phyloP scores from a whole-genome alignment of 148 eudicot species.

The Heliosperma pusillum region DNA sequence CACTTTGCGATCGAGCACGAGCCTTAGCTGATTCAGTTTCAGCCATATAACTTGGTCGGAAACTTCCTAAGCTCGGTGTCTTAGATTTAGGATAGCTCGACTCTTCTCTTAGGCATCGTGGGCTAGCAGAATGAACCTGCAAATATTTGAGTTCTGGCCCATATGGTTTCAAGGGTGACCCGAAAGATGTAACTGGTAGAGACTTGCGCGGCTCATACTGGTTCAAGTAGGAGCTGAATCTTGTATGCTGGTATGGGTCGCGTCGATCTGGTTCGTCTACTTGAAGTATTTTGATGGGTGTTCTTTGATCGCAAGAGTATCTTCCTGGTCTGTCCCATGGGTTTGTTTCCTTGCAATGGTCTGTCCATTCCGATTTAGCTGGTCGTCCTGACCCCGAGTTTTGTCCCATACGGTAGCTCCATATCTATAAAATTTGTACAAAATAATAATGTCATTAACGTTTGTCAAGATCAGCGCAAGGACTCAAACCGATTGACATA shows the following conservation, averaged over 20 bases:
- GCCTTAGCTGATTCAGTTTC: constrained; percentile 76
- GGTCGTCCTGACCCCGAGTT: constrained; percentile 17
- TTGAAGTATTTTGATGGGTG: constrained; percentile 37
- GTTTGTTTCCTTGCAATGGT: constrained; percentile 22
- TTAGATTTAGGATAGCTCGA: constrained; percentile 27
- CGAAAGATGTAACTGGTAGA: constrained; percentile 16
- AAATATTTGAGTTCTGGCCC: constrained; percentile 33
- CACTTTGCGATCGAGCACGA: constrained; percentile 51
- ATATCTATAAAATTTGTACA: constrained; percentile 33
- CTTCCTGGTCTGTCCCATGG: constrained; percentile 33
- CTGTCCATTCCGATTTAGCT: constrained; percentile 25
- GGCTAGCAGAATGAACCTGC: constrained; percentile 39
- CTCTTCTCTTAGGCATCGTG: constrained; percentile 35
- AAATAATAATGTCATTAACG: neutral
- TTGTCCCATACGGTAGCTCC: constrained; percentile 36
- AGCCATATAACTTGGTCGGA: constrained; percentile 70
- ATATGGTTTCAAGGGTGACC: constrained; percentile 32
- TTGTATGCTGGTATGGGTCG: constrained; percentile 21
- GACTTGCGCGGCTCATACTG: constrained; percentile 29
- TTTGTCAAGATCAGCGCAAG: neutral
- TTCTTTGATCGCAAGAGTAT: constrained; percentile 44
- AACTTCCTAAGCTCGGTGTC: constrained; percentile 33
- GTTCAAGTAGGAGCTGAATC: constrained; percentile 14
- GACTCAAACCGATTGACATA: too few species aligned
- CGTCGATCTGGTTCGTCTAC: constrained; percentile 33